Evolutionary conservation across 768 basidiomycete species (phyloP).

Genomic region (Hygrocybe punicea): DNA sequence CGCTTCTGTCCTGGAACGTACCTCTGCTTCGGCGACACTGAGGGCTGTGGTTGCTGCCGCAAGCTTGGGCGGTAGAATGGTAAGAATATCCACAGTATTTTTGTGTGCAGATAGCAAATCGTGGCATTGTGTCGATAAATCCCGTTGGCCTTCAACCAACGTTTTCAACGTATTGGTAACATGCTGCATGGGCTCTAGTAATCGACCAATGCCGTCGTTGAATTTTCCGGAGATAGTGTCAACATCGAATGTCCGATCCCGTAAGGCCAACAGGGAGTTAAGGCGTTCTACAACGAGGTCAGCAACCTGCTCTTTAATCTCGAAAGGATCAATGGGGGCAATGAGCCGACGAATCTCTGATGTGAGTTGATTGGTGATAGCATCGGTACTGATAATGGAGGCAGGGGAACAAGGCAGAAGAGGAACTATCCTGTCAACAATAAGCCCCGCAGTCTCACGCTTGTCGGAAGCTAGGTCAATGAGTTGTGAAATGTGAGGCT

Average conservation of each 20-base stretch:
- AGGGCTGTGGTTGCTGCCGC: constrained; percentile 44
- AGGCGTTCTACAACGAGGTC: constrained; percentile 84
- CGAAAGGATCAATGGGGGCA: constrained; percentile 76
- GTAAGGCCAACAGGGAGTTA: constrained; percentile 73
- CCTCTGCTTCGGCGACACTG: constrained; percentile 35
- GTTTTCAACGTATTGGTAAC: constrained; percentile 40
- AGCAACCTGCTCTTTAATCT: constrained; percentile 86
- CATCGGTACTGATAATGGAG: constrained; percentile 46
- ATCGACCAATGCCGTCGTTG: constrained; percentile 47
- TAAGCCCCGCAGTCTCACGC: constrained; percentile 79
- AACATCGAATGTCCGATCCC: constrained; percentile 67
- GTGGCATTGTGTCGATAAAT: constrained; percentile 36
- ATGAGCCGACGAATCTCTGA: constrained; percentile 69
- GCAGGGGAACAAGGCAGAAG: constrained; percentile 46
- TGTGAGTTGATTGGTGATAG: constrained; percentile 56
- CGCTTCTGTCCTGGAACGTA: constrained; percentile 30
- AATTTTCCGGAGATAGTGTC: constrained; percentile 57
- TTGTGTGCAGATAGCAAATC: constrained; percentile 41
- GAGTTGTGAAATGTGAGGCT: constrained; percentile 83
- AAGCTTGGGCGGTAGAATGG: constrained; percentile 48
- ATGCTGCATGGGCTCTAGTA: constrained; percentile 41
- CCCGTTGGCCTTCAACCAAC: constrained; percentile 43
- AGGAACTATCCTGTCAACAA: constrained; percentile 69
- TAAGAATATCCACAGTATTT: constrained; percentile 41
- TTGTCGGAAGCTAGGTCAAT: constrained; percentile 89